Base-by-base conservation (phyloP, 78 protist genomes). In the Cavenderia fasciculata region DNA sequence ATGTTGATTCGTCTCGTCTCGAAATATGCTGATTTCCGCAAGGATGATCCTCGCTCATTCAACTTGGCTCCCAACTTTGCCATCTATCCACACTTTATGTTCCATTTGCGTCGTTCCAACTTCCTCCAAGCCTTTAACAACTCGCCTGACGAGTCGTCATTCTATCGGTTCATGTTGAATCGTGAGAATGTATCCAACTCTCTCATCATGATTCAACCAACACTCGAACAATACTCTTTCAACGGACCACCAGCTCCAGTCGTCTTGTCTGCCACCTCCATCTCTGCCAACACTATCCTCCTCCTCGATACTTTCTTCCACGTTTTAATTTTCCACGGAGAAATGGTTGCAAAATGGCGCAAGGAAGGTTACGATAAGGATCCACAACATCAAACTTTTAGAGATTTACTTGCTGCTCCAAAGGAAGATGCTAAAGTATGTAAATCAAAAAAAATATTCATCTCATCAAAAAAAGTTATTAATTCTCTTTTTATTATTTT, bases 21-120 rank as follows among this genome's bases (percentile, higher is more conserved):
- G 0, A 92, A 85, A 51, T 97, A 97, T 61, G 96, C 92, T 27
- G 94, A 79, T 6, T 97, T 92, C 77, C 40, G 71, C 31, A 87
- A 92, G 62, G 98, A 96, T 66, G 95, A 95, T 23, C 92, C 98
- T 27, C 0, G 12, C 18, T 76, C 96, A 19, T 95, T 98, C 63
- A 79, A 72, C 3, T 94, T 98, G 59, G 21, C 94, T 11, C 29
- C 59, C 5, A 43, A 63, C 71, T 96, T 98, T 51, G 6, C 96
- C 23, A 73, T 97, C 44, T 98, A 97, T 75, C 99, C 99, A 25
- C 99, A 97, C 92, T 98, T 98, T 70, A 97, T 99, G 98, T 99
- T 97, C 96, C 99, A 99, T 92, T 74, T 99, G 59, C 96, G 99
- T 16, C 95, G 99, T 23, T 87, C 97, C 12, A 92, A 82, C 33